Evolutionary conservation across 345 rosid genomes (phyloP).

Genomic region (Geranium rotundifolium): DNA sequence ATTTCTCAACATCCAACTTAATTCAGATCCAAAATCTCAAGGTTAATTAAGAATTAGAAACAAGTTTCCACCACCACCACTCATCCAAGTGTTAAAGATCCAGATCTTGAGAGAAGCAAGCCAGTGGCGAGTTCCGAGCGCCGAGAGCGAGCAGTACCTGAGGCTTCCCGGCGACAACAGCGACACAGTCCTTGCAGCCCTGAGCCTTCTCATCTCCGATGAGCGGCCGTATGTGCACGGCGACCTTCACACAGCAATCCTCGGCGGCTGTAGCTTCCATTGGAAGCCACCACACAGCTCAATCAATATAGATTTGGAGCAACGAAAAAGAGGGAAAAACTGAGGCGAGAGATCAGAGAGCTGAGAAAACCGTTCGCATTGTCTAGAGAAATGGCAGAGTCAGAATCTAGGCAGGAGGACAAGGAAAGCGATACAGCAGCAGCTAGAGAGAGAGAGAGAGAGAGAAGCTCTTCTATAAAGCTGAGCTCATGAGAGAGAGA

Average conservation of each 20-base stretch:
- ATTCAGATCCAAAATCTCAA: background rate
- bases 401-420: background rate
- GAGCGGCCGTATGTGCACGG: slow-evolving; percentile 93
- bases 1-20: background rate
- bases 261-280: slow-evolving; percentile 41
- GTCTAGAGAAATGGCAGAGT: background rate
- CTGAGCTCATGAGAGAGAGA: background rate
- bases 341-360: background rate
- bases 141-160: slow-evolving; percentile 42
- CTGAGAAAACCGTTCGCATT: slow-evolving; percentile 3
- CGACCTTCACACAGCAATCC: slow-evolving; percentile 93
- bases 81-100: background rate
- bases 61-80: no score
- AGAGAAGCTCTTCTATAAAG: no score
- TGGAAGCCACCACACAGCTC: slow-evolving; percentile 3
- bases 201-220: slow-evolving; percentile 82
- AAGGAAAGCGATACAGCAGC: background rate
- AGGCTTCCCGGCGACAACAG: slow-evolving; percentile 77
- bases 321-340: slow-evolving; percentile 4
- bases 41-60: background rate
- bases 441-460: slow-evolving; percentile 1
- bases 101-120: background rate
- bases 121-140: background rate
- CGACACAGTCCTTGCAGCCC: slow-evolving; percentile 94
- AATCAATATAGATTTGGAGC: background rate